A percentile compares a stretch with the other conserved stretches of the same genome.
Evolutionary conservation across 441 rosid species (phyloP).

Genomic region (Erodium texanum): DNA sequence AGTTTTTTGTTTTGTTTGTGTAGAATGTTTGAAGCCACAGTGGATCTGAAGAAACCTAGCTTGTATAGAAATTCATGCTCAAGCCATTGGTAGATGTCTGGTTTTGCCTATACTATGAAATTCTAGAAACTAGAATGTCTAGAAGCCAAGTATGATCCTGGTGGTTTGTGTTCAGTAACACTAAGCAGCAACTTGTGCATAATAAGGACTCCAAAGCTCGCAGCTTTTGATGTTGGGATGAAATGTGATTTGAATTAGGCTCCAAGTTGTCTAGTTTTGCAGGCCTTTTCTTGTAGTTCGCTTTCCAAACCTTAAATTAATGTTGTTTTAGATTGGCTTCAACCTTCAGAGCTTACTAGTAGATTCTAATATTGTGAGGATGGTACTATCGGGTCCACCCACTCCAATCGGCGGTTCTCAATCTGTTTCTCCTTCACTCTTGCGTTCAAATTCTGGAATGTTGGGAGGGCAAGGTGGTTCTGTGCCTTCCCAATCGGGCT

Average conservation of each 20-base stretch:
- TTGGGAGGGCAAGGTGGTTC: slow-evolving; percentile 69
- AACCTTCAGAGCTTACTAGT: slow-evolving; percentile 12
- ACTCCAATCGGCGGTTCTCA: slow-evolving; percentile 72
- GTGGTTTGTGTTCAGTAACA: slow-evolving; percentile 34
- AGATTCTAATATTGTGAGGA: slow-evolving; percentile 37
- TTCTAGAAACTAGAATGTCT: slow-evolving; percentile 63
- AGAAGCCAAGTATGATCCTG: slow-evolving; percentile 35
- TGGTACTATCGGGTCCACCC: slow-evolving; percentile 83
- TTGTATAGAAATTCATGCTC: background rate
- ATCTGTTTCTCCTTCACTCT: slow-evolving; percentile 55
- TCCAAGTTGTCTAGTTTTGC: slow-evolving; percentile 17
- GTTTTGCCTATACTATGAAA: slow-evolving; percentile 21
- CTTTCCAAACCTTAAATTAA: slow-evolving; percentile 27
- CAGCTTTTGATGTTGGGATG: slow-evolving; percentile 29
- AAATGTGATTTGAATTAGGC: slow-evolving; percentile 25
- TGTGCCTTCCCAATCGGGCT: slow-evolving; percentile 64
- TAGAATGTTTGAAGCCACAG: background rate
- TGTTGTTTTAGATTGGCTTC: slow-evolving; percentile 37
- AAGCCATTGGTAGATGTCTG: slow-evolving; percentile 19
- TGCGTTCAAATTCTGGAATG: slow-evolving; percentile 72
- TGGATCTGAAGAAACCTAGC: background rate
- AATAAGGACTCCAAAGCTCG: background rate
- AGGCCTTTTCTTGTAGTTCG: slow-evolving; percentile 18
- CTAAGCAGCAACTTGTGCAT: slow-evolving; percentile 31
- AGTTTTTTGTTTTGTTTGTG: background rate